These are phyloP conservation scores for Dissoconium aciculare DNA, from an alignment of 2,329 filamentous ascomycete species.

Conservation along the genomic window DNA sequence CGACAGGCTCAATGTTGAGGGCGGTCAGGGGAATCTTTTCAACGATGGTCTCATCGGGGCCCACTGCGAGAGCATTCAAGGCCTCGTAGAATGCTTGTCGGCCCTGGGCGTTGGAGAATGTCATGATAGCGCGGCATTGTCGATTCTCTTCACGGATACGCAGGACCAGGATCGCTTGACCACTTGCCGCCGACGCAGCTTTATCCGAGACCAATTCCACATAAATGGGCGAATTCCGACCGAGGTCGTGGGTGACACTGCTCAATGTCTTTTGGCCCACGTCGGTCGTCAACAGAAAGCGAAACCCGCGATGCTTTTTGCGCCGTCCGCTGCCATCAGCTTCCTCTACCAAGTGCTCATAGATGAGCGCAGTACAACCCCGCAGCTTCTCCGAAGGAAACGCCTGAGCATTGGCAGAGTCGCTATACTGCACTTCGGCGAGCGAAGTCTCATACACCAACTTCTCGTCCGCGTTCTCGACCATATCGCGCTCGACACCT, in stretches of 20 bases:
- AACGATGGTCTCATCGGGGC: slow-evolving; percentile 53
- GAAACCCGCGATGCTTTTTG: slow-evolving; percentile 62
- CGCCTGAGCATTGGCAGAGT: slow-evolving; percentile 51
- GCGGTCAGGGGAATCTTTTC: slow-evolving; percentile 52
- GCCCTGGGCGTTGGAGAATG: slow-evolving; percentile 60
- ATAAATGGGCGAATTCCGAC: slow-evolving; percentile 51
- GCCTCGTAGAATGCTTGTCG: slow-evolving; percentile 56
- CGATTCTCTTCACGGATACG: slow-evolving; percentile 51
- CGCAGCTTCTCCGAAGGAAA: slow-evolving; percentile 64
- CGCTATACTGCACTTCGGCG: slow-evolving; percentile 66
- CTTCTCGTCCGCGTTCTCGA: slow-evolving; percentile 53
- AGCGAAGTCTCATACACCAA: slow-evolving; percentile 55
- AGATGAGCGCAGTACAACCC: slow-evolving; percentile 58
- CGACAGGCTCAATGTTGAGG: slow-evolving; percentile 46
- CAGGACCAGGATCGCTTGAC: slow-evolving; percentile 55
- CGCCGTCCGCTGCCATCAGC: slow-evolving; percentile 58
- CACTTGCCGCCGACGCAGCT: slow-evolving; percentile 44
- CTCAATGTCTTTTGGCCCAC: slow-evolving; percentile 63
- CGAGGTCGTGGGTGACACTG: slow-evolving; percentile 56
- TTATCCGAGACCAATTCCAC: slow-evolving; percentile 53
- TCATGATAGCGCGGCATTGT: slow-evolving; percentile 59
- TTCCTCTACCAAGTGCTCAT: slow-evolving; percentile 54
- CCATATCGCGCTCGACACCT: slow-evolving; percentile 58
- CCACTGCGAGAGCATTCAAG: slow-evolving; percentile 56
- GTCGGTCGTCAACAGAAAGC: slow-evolving; percentile 63